These are phyloP conservation scores for Lumnitzera littorea DNA, from an alignment of 345 rosid species.

Conservation along the genomic window DNA sequence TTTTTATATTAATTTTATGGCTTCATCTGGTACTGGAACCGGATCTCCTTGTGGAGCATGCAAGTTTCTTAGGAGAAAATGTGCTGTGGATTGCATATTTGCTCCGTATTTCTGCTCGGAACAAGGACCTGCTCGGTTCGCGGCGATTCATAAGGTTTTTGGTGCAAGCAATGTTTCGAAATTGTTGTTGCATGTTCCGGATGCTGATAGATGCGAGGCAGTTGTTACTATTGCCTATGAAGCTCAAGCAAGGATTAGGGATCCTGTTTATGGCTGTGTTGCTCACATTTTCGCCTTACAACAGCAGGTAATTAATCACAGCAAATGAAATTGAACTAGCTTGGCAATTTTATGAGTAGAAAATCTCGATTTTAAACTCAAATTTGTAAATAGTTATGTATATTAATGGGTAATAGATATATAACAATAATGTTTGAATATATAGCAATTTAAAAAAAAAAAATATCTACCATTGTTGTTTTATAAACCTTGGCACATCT, in stretches of 20 bases:
- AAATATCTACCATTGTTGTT: no score
- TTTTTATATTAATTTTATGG: slow-evolving; percentile 15
- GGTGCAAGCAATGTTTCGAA: slow-evolving; percentile 78
- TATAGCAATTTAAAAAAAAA: no score
- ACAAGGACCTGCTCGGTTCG: slow-evolving; percentile 60
- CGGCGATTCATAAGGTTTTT: slow-evolving; percentile 71
- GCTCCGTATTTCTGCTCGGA: slow-evolving; percentile 73
- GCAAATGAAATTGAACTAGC: background rate
- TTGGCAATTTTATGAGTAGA: no score
- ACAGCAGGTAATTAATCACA: slow-evolving; percentile 41
- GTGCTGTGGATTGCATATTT: slow-evolving; percentile 56
- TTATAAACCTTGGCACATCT: no score
- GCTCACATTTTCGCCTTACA: slow-evolving; percentile 65
- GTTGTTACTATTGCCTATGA: slow-evolving; percentile 66
- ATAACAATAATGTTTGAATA: no score
- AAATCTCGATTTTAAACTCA: no score
- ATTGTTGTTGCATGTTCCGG: slow-evolving; percentile 50
- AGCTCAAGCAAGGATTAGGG: slow-evolving; percentile 67
- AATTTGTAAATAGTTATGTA: no score
- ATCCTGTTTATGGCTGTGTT: slow-evolving; percentile 78
- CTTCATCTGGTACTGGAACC: slow-evolving; percentile 24
- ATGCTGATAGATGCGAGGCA: slow-evolving; percentile 61
- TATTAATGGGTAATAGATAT: no score
- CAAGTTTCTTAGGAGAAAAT: slow-evolving; percentile 69
- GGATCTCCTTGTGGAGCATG: slow-evolving; percentile 79